These are phyloP conservation scores for Penicillium hesseltinei DNA, from an alignment of 2,329 filamentous ascomycete genomes.

Conservation along the genomic window DNA sequence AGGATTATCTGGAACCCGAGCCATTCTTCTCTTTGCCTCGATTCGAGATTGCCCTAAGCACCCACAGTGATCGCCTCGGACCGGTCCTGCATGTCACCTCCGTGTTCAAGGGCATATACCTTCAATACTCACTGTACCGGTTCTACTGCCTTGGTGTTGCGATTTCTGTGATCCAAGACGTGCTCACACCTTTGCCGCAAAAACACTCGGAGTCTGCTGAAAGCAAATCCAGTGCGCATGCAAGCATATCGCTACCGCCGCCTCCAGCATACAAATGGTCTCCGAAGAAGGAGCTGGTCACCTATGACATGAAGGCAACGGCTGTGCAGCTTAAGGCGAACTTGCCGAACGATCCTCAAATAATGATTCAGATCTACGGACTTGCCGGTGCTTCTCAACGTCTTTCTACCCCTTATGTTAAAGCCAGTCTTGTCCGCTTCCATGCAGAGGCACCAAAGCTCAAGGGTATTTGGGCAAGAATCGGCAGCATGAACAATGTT, in stretches of 20 bases:
- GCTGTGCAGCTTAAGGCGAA: slow-evolving; percentile 85
- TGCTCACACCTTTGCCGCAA: slow-evolving; percentile 50
- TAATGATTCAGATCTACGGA: slow-evolving; percentile 86
- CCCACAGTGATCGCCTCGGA: slow-evolving; percentile 80
- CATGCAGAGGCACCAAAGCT: slow-evolving; percentile 86
- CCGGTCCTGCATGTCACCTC: slow-evolving; percentile 85
- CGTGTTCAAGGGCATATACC: slow-evolving; percentile 70
- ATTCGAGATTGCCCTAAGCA: slow-evolving; percentile 83
- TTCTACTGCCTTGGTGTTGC: slow-evolving; percentile 89
- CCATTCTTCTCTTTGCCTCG: slow-evolving; percentile 82
- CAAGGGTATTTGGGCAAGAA: slow-evolving; percentile 77
- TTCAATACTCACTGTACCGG: slow-evolving; percentile 90
- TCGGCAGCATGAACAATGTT: slow-evolving; percentile 78
- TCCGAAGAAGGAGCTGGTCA: slow-evolving; percentile 63
- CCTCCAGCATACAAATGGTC: slow-evolving; percentile 26
- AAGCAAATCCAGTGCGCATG: slow-evolving; percentile 16
- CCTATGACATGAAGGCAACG: slow-evolving; percentile 76
- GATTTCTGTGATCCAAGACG: slow-evolving; percentile 68
- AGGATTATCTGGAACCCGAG: slow-evolving; percentile 79
- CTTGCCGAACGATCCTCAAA: slow-evolving; percentile 81
- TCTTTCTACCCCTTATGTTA: slow-evolving; percentile 80
- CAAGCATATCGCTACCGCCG: slow-evolving; percentile 26
- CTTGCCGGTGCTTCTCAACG: slow-evolving; percentile 80
- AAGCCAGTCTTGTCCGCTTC: slow-evolving; percentile 74
- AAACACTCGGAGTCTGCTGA: slow-evolving; percentile 12